Conservation (phyloP, 352 stramenopile genomes). For the Phytopythium kandeliae region DNA sequence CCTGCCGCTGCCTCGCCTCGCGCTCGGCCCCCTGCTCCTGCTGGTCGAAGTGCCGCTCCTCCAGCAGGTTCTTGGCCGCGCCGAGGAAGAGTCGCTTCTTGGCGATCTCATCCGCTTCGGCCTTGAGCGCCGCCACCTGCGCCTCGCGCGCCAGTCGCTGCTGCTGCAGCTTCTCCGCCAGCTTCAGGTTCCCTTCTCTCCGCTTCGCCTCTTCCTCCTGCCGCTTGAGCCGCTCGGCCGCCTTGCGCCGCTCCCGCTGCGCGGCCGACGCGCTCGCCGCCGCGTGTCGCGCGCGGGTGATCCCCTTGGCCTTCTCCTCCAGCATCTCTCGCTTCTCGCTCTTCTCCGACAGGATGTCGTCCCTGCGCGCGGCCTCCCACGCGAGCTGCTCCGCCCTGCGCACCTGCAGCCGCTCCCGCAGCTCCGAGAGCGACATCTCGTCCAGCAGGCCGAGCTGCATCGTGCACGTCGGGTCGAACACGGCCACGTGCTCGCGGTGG, state of each 20-base stretch:
- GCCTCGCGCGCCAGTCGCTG: constrained; percentile 43
- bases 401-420: constrained; percentile 75
- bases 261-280: constrained; percentile 59
- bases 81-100: constrained; percentile 83
- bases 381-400: constrained; percentile 65
- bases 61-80: constrained; percentile 79
- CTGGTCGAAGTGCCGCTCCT: constrained; percentile 76
- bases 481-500: constrained; percentile 68
- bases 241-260: constrained; percentile 50
- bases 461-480: constrained; percentile 90
- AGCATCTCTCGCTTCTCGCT: constrained; percentile 75
- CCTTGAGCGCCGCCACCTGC: constrained; percentile 40
- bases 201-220: constrained; percentile 53
- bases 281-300: constrained; percentile 58
- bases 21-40: constrained; percentile 66
- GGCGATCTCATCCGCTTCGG: constrained; percentile 56
- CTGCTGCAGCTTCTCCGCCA: constrained; percentile 65
- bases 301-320: constrained; percentile 68
- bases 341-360: constrained; percentile 67
- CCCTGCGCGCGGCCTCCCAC: constrained; percentile 60
- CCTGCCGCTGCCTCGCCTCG: constrained; percentile 44
- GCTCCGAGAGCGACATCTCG: constrained; percentile 90
- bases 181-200: constrained; percentile 58
- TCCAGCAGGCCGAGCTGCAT: constrained; percentile 83
- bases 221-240: constrained; percentile 39